Conservation (phyloP, 2,329 filamentous ascomycete species). For the Talaromyces funiculosus region DNA sequence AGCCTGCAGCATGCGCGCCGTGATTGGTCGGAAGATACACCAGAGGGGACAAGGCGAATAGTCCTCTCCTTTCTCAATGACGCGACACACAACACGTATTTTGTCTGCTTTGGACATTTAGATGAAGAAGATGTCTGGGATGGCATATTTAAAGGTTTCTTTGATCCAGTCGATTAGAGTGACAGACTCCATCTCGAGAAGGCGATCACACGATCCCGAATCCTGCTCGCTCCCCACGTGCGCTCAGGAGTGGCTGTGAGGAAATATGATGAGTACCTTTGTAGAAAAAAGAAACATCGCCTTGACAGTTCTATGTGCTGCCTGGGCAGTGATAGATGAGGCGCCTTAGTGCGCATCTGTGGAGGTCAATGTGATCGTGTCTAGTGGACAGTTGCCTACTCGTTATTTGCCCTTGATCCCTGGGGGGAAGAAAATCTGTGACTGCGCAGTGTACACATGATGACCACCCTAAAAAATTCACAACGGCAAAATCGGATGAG, state of each 20-base stretch:
- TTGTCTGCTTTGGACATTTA: neutral
- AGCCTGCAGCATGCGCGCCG: neutral
- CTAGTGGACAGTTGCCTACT: neutral
- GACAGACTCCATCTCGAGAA: neutral
- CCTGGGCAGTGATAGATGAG: neutral
- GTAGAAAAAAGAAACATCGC: neutral
- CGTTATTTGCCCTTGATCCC: neutral
- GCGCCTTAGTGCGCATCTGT: neutral
- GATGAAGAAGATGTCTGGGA: neutral
- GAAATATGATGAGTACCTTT: neutral
- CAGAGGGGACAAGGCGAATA: neutral
- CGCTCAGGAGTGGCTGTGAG: slow-evolving; percentile 1
- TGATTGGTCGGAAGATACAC: slow-evolving; percentile 3
- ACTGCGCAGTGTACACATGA: neutral
- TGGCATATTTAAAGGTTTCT: neutral
- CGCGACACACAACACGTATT: neutral
- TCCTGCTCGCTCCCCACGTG: neutral
- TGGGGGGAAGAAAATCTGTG: neutral
- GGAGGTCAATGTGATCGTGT: neutral
- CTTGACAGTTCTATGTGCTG: neutral
- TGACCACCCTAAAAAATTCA: neutral
- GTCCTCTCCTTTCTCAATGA: neutral
- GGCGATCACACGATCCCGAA: slow-evolving; percentile 4
- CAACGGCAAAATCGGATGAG: neutral
- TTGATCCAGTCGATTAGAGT: neutral